phyloP scores from a whole-genome alignment of 1,139 yeast genomes.

The Kodamaea anthophila region DNA sequence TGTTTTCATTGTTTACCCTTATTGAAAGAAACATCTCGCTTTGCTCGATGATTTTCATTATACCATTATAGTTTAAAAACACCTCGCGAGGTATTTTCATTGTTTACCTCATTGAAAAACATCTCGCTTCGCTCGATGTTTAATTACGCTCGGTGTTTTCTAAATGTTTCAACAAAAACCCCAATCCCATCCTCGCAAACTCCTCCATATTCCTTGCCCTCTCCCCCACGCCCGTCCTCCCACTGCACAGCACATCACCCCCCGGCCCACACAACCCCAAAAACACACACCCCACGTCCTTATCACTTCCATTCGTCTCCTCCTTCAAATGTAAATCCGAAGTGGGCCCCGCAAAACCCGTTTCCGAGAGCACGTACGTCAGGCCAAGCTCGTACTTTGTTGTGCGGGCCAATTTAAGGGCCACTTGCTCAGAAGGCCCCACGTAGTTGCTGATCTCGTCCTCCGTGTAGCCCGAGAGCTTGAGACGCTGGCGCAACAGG shows the following conservation, averaged over 20 bases:
- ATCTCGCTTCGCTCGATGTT: neutral
- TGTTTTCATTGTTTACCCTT: too few relatives aligned
- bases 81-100: too few relatives aligned
- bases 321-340: constrained; percentile 30
- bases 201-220: constrained; percentile 65
- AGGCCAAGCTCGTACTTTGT: constrained; percentile 76
- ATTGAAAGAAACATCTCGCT: too few relatives aligned
- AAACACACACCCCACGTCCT: constrained; percentile 59
- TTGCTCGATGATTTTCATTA: too few relatives aligned
- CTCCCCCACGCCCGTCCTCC: constrained; percentile 41
- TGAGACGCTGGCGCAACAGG: constrained; percentile 66
- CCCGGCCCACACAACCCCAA: constrained; percentile 67
- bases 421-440: constrained; percentile 79
- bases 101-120: too few relatives aligned
- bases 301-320: constrained; percentile 9
- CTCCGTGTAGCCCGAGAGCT: constrained; percentile 72
- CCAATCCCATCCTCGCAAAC: constrained; percentile 64
- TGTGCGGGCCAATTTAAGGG: constrained; percentile 69
- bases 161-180: constrained; percentile 47
- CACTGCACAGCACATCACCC: constrained; percentile 47
- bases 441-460: constrained; percentile 65
- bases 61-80: too few relatives aligned
- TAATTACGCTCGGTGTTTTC: neutral
- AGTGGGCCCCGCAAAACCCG: constrained; percentile 84
- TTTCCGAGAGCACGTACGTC: constrained; percentile 74